Base-by-base conservation (phyloP, 192 early-diverging fungal species). In the Linderina pennispora region DNA sequence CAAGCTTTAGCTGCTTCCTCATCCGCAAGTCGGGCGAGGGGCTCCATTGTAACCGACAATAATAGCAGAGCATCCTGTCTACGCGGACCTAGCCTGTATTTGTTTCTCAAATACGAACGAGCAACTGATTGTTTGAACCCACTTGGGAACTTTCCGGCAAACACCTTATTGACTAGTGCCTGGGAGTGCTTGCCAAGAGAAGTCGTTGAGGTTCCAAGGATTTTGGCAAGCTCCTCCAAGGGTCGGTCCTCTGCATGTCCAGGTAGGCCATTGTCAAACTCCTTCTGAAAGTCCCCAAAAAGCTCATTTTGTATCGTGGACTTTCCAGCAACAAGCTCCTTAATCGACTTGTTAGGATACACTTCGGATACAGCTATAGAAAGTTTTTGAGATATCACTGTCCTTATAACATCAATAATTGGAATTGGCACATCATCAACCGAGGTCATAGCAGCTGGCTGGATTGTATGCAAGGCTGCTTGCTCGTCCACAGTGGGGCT, bases 271-370 rank as follows among this genome's bases (percentile, higher is more conserved):
- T 72, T 78, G 49, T 81, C 83, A 76, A 97, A 92, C 67, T 97
- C 94, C 52, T 89, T 92, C 44, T 86, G 88, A 34, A 97, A 69
- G 60, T 97, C 92, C 62, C 92, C 94, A 39, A 97, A 72, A 28
- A 97, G 90, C 53, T 97, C 94, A 76, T 97, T 97, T 57, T 97
- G 92, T 15, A 97, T 77, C 35, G 90, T 95, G 11, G 86, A 88
- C 68, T 91, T 91, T 54, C 88, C 86, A 37, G 84, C 88, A 35
- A 92, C 86, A 23, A 92, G 28, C 28, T 31, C 28, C 11, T 31
- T 31, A 11, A 31, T 31, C 6, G 28, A 8, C 28, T 11, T 31
- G 28, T 31, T 31, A 11, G 28, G 28, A 11, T 8, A 8, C 6
- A 8, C 28, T 8, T 31, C 28, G 6, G 11, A 11, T 31, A 11